phyloP scores from a whole-genome alignment of 2,329 filamentous ascomycete species.

The Diaporthe caulivora region DNA sequence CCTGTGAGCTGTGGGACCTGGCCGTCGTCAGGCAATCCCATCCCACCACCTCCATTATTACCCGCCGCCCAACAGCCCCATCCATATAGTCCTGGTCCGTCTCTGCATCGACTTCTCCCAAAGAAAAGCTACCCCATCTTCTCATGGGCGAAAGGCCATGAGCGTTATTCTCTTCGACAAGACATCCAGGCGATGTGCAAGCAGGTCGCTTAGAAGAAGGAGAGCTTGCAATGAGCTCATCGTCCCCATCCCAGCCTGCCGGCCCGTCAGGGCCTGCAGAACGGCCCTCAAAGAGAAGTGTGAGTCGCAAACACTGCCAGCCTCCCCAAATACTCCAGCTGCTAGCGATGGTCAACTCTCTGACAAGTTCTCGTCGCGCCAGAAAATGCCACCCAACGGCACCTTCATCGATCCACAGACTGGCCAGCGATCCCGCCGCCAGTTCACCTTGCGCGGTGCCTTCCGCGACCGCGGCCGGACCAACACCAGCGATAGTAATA shows the following conservation, averaged over 20 bases:
- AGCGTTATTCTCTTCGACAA: background rate
- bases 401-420: constrained; percentile 90
- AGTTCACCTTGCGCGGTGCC: constrained; percentile 79
- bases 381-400: constrained; percentile 84
- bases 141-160: constrained; percentile 32
- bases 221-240: constrained; percentile 50
- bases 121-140: background rate
- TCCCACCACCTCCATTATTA: background rate
- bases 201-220: constrained; percentile 33
- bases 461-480: constrained; percentile 48
- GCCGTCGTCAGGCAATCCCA: constrained; percentile 21
- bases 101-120: background rate
- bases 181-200: constrained; percentile 29
- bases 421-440: constrained; percentile 84
- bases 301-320: constrained; percentile 46
- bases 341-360: background rate
- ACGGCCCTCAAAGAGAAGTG: constrained; percentile 60
- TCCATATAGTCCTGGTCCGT: background rate
- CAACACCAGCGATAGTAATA: constrained; percentile 46
- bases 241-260: constrained; percentile 45
- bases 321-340: background rate
- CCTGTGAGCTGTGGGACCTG: background rate
- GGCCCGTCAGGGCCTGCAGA: constrained; percentile 56
- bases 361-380: constrained; percentile 38
- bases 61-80: constrained; percentile 10